Evolutionary conservation across 2,329 filamentous ascomycete genomes (phyloP).

Genomic region (Lecanicillium sp.): DNA sequence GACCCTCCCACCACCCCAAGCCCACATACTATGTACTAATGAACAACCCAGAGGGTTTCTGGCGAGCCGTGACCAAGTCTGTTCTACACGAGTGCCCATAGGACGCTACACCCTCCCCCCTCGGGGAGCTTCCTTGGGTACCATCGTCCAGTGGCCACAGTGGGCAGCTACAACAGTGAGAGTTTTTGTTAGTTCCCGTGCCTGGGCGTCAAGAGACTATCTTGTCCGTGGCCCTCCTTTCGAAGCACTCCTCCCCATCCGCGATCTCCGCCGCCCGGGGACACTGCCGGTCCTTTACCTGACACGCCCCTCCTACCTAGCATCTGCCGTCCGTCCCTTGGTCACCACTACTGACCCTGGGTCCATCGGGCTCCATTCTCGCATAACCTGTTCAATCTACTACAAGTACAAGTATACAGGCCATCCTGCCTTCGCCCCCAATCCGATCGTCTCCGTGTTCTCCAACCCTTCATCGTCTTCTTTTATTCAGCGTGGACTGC

Average conservation of each 20-base stretch:
- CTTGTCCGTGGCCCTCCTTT: too few relatives aligned
- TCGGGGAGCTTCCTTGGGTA: too few relatives aligned
- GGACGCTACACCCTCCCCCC: too few relatives aligned
- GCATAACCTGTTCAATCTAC: not conserved
- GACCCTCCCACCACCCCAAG: too few relatives aligned
- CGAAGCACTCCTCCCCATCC: constrained; percentile 20
- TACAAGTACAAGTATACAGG: constrained; percentile 10
- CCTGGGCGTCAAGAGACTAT: constrained; percentile 25
- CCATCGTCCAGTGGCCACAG: too few relatives aligned
- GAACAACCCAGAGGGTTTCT: too few relatives aligned
- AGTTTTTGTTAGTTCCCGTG: constrained; percentile 24
- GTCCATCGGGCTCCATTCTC: constrained; percentile 10
- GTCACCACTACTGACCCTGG: constrained; percentile 6
- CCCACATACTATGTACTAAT: too few relatives aligned
- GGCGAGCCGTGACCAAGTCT: too few relatives aligned
- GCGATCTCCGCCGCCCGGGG: constrained; percentile 21
- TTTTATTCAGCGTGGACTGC: not conserved
- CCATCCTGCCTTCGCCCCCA: constrained; percentile 9
- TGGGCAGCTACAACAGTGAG: too few relatives aligned
- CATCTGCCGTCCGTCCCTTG: constrained; percentile 8
- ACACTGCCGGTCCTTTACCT: constrained; percentile 39
- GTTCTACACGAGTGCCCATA: too few relatives aligned
- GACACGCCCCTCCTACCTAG: constrained; percentile 8
- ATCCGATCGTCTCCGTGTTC: not conserved
- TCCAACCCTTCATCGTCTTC: constrained; percentile 4